Conservation (phyloP, 1,284 basidiomycete genomes). For the Moniliella sp. region DNA sequence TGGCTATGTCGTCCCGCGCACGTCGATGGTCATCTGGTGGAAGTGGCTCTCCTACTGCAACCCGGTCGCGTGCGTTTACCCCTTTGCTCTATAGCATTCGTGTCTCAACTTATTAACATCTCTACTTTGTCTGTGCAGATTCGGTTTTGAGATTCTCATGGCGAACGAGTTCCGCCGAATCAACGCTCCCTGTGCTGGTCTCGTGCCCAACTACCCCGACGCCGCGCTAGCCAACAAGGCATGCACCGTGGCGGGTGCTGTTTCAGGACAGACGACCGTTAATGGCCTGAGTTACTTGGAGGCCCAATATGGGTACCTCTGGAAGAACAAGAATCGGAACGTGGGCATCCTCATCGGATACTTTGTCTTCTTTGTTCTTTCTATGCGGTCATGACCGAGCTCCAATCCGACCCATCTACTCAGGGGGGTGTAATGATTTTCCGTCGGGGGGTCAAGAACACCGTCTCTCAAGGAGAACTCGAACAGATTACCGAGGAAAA, state of each 20-base stretch:
- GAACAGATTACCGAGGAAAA: neutral
- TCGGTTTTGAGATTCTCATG: no score
- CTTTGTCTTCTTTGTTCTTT: conserved; percentile 3
- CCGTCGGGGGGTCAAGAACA: conserved; percentile 7
- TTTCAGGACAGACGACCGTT: conserved; percentile 10
- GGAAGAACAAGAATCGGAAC: conserved; percentile 8
- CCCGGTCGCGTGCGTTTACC: conserved; percentile 14
- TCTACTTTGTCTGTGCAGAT: no score
- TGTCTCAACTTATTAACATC: no score
- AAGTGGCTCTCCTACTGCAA: conserved; percentile 25
- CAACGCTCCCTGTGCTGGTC: no score
- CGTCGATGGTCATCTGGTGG: conserved; percentile 23
- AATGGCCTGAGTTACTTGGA: conserved; percentile 8
- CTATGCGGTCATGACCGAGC: conserved; percentile 15
- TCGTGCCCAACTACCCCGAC: conserved; percentile 4
- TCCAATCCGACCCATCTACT: conserved; percentile 15
- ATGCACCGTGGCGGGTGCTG: conserved; percentile 11
- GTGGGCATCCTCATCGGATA: conserved; percentile 15
- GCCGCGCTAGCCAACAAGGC: conserved; percentile 10
- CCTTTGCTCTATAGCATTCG: no score
- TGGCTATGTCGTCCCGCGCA: conserved; percentile 19
- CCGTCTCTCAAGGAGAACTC: neutral
- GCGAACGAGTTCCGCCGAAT: no score
- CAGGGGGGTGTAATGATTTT: conserved; percentile 19
- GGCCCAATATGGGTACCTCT: conserved; percentile 6